These are phyloP conservation scores for Suillus sp. DNA, from an alignment of 768 basidiomycete genomes.

Conservation along the genomic window DNA sequence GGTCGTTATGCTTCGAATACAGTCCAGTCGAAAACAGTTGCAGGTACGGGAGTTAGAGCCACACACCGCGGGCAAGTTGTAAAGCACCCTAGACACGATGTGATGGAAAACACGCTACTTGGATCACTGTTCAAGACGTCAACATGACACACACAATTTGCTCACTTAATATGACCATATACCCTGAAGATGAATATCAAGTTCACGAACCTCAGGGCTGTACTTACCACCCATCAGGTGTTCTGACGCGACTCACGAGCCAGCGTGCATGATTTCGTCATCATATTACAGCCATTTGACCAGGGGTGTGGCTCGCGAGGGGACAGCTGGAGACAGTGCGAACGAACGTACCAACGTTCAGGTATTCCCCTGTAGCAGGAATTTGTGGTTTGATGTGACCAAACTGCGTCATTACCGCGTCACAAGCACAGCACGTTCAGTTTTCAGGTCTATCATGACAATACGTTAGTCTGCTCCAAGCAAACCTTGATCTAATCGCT, in stretches of 20 bases:
- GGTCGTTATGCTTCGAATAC: constrained; percentile 6
- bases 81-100: constrained; percentile 7
- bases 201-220: constrained; percentile 7
- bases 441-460: constrained; percentile 37
- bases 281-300: not conserved
- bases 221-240: constrained; percentile 4
- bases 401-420: not conserved
- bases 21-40: constrained; percentile 1
- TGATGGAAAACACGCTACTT: constrained; percentile 9
- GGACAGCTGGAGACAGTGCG: not conserved
- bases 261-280: not conserved
- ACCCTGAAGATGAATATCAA: constrained; percentile 1
- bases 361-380: not conserved
- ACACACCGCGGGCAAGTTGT: constrained; percentile 5
- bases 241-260: not conserved
- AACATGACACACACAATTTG: constrained; percentile 6
- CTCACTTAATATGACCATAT: constrained; percentile 4
- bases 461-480: constrained; percentile 35
- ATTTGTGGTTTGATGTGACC: not conserved
- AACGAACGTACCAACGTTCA: not conserved
- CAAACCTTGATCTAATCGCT: constrained; percentile 36
- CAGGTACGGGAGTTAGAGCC: constrained; percentile 7
- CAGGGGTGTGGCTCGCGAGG: not conserved
- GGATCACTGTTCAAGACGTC: constrained; percentile 2
- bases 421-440: constrained; percentile 23